phyloP scores from a whole-genome alignment of 2,329 filamentous ascomycete species.

The Simplicillium aogashimaense region DNA sequence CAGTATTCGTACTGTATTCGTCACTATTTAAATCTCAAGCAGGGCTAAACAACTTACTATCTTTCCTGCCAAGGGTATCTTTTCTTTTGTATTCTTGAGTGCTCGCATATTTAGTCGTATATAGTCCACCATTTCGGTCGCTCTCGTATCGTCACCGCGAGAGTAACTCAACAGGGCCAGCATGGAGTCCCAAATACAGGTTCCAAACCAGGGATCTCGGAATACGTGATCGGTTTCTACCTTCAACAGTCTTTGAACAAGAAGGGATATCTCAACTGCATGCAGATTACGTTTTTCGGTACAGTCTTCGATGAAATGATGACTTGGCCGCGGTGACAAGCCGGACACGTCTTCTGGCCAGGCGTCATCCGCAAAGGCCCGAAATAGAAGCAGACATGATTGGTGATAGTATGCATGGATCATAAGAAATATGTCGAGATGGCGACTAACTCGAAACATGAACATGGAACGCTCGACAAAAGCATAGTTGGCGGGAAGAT shows the following conservation, averaged over 20 bases:
- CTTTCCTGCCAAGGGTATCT: no score
- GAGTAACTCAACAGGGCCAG: no score
- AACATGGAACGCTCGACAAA: neutral
- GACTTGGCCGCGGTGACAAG: neutral
- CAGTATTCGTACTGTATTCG: neutral
- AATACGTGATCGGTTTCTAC: neutral
- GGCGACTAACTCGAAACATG: slow-evolving; percentile 1
- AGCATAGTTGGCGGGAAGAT: neutral
- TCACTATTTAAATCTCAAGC: no score
- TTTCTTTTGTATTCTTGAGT: no score
- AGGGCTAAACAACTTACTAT: no score
- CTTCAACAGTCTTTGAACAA: neutral
- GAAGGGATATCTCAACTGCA: neutral
- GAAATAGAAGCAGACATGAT: neutral
- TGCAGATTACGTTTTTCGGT: neutral
- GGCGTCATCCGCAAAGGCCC: neutral
- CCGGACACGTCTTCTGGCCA: neutral
- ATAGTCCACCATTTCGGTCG: no score
- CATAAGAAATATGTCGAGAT: slow-evolving; percentile 1
- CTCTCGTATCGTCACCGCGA: no score
- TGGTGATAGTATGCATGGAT: slow-evolving; percentile 2
- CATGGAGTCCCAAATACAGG: neutral
- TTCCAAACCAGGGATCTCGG: neutral
- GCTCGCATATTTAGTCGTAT: no score
- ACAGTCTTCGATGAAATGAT: neutral